Evolutionary conservation across 2,329 filamentous ascomycete species (phyloP), one percentile per base, ranked within the genome.

Genomic region (Malbranchea zuffiana): DNA sequence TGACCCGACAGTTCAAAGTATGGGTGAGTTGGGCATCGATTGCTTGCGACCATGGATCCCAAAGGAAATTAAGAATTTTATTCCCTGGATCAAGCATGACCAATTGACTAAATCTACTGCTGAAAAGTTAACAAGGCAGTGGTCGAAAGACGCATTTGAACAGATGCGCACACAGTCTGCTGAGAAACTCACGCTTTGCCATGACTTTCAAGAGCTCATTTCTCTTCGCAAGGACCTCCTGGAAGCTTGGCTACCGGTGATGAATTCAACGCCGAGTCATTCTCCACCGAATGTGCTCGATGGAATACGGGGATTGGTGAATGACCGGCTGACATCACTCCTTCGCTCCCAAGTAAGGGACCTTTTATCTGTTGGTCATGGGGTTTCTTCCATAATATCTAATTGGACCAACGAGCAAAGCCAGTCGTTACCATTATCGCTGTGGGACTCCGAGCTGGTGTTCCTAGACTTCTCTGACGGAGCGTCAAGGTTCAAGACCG

Each of bases 71-170:
- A 75, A 74, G 31, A 81, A 80, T 46, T 95, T 92, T 53, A 88
- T 78, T 1, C 87, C 87, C 0, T 94, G 85, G 63, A 82, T 92
- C 23, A 77, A 82, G 19, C 78, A 92, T 49, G 83, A 87, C 46
- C 82, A 90, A 46, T 58, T 83, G 3, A 72, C 77, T 16, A 74
- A 71, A 13, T 60, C 65, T 16, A 70, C 76, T 42, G 73, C 74
- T 1, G 68, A 70, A 27, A 70, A 74, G 2, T 74, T 74, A 56
- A 67, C 84, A 10, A 68, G 68, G 15, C 55, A 54, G 18, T 87
- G 82, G 81, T 75, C 76, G 0, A 67, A 67, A 34, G 67, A 69
- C 34, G 76, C 75, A 1, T 72, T 74, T 12, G 62, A 71, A 29
- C 66, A 70, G 5, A 62, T 85, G 37, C 54, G 82, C 1, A 58